A percentile compares a stretch with the other conserved stretches of the same genome.
phyloP scores from a whole-genome alignment of 352 stramenopile genomes.

The Blastocystis sp. region DNA sequence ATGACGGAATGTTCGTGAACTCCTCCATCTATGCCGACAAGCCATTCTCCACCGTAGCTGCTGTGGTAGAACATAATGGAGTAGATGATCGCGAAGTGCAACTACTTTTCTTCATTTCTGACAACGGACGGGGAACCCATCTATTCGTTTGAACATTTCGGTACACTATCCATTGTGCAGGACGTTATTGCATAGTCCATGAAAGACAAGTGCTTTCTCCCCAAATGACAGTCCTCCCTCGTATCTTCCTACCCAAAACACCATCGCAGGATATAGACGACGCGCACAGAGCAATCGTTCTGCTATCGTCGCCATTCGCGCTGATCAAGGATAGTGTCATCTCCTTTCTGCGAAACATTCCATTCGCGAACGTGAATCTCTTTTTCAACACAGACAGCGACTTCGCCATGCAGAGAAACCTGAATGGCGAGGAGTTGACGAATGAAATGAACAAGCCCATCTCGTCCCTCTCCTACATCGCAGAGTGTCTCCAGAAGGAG shows the following conservation, averaged over 20 bases:
- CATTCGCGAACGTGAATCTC: not conserved
- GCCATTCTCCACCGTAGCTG: not conserved
- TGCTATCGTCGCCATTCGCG: slow-evolving; percentile 45
- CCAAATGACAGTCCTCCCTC: not conserved
- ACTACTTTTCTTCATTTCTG: slow-evolving; percentile 40
- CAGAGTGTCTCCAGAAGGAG: not conserved
- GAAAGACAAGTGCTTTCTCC: not conserved
- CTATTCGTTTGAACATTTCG: slow-evolving; percentile 47
- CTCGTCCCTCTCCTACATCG: not conserved
- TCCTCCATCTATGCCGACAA: slow-evolving; percentile 45
- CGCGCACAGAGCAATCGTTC: not conserved
- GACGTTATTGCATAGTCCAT: not conserved
- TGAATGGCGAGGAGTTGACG: not conserved
- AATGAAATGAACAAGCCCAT: not conserved
- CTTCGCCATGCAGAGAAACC: slow-evolving; percentile 27
- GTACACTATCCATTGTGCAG: not conserved
- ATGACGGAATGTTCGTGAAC: slow-evolving; percentile 40
- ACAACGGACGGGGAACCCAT: slow-evolving; percentile 40
- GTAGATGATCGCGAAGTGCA: slow-evolving; percentile 58
- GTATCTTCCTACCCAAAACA: not conserved
- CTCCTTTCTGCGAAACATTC: slow-evolving; percentile 19
- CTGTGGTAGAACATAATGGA: not conserved
- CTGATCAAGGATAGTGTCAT: slow-evolving; percentile 34
- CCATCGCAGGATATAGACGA: not conserved
- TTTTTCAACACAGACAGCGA: slow-evolving; percentile 43